Base-by-base conservation (phyloP, 2,329 filamentous ascomycete species). In the Botrytis sinoallii region DNA sequence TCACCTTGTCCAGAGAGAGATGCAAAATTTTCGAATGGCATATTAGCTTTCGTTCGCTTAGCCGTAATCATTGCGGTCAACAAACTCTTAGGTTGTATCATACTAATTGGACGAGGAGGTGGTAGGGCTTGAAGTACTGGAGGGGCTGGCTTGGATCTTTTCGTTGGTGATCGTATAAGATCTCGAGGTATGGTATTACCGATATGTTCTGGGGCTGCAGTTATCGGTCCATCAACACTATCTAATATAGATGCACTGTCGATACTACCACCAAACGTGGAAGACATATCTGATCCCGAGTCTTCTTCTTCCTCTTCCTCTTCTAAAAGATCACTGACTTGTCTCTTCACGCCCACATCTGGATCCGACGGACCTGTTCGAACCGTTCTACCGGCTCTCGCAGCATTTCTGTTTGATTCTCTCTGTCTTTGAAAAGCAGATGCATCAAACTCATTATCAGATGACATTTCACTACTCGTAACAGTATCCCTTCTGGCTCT, bases 391-490 rank as follows among this genome's bases (percentile, higher is more conserved):
- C 84, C 85, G 20, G 85, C 83, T 78, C 85, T 87, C 38, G 88
- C 85, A 12, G 88, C 88, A 52, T 89, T 87, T 64, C 87, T 86
- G 1, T 89, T 86, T 3, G 88, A 88, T 75, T 91, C 88, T 66
- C 89, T 85, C 74, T 91, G 88, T 77, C 87, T 87, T 76, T 91
- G 89, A 79, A 90, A 92, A 1, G 87, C 86, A 0, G 89, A 88
- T 0, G 89, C 86, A 77, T 93, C 92, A 64, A 92, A 87, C 78
- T 95, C 93, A 78, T 93, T 94, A 75, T 95, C 93, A 0, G 92
- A 95, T 0, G 92, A 95, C 78, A 95, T 89, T 77, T 95, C 93
- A 79, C 92, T 94, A 82, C 92, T 94, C 1, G 93, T 95, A 65
- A 93, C 90, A 0, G 93, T 95, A 80, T 94, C 92, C 76, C 92